phyloP scores from a whole-genome alignment of 1,284 basidiomycete species.

The Abortiporus biennis region DNA sequence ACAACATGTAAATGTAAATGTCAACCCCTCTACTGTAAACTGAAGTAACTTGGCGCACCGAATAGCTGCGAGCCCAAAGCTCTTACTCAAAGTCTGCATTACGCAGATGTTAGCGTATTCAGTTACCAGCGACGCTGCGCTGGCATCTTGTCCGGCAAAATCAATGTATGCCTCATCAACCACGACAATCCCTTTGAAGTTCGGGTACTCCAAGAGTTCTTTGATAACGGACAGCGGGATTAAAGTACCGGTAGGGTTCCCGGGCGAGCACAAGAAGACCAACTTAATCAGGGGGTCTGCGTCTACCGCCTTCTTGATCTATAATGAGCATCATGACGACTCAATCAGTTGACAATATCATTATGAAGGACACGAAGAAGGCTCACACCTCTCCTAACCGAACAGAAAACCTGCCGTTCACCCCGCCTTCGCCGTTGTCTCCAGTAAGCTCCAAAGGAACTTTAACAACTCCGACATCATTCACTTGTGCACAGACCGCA shows the following conservation, averaged over 20 bases:
- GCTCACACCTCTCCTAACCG: constrained; percentile 66
- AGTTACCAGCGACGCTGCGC: constrained; percentile 68
- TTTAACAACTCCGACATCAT: constrained; percentile 84
- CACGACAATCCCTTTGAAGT: constrained; percentile 87
- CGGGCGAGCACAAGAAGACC: constrained; percentile 94
- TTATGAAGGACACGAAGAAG: neutral
- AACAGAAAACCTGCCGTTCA: constrained; percentile 74
- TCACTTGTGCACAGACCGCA: constrained; percentile 89
- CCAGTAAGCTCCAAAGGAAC: constrained; percentile 69
- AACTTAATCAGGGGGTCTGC: constrained; percentile 80
- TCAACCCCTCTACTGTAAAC: neutral
- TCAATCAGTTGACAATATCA: neutral
- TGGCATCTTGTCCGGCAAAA: constrained; percentile 65
- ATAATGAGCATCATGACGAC: constrained; percentile 3
- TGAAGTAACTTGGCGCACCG: constrained; percentile 44
- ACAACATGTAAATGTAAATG: neutral
- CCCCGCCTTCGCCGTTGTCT: constrained; percentile 56
- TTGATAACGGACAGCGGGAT: constrained; percentile 72
- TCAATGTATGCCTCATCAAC: constrained; percentile 99
- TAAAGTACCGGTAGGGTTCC: constrained; percentile 93
- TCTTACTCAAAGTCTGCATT: constrained; percentile 94
- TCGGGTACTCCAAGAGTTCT: constrained; percentile 72
- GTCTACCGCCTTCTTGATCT: constrained; percentile 71
- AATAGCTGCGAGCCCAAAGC: constrained; percentile 94
- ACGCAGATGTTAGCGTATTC: constrained; percentile 90